Base-by-base conservation (phyloP, 164 flowering plant genomes). In the Vitis amurensis region DNA sequence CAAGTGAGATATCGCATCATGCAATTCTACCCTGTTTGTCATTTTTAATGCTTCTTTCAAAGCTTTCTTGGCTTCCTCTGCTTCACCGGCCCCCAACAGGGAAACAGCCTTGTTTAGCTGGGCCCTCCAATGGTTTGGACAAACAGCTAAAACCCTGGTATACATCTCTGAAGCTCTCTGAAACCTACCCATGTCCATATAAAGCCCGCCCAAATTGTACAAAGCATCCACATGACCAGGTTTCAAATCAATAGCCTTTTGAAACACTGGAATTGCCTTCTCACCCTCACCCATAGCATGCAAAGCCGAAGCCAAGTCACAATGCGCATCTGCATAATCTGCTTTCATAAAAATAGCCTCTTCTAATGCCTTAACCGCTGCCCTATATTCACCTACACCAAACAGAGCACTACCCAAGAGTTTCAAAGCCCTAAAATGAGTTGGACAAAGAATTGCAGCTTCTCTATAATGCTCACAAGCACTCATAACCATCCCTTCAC, bases 151-250 rank as follows among this genome's bases (percentile, higher is more conserved):
- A 74, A 96, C 99, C 89, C 99, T 82, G 31, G 97, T 85, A 67
- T 96, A 96, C 99, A 93, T 93, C 82, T 93, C 98, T 1, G 99
- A 89, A 70, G 99, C 99, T 74, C 99, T 85, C 76, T 85, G 99
- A 79, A 90, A 93, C 84, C 99, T 85, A 64, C 97, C 97, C 82
- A 89, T 76, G 72, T 93, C 98, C 97, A 93, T 89, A 71, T 87
- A 93, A 53, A 96, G 87, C 64, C 97, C 97, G 60, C 98, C 99
- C 66, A 96, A 65, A 79, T 96, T 96, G 67, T 93, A 96, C 75
- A 96, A 70, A 60, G 99, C 99, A 80, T 96, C 99, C 3, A 92
- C 86, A 81, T 96, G 99, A 37, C 94, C 99, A 10, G 99, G 98
- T 64, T 88, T 88, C 80, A 93, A 79, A 82, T 96, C 99, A 68